These are phyloP conservation scores for Cantharellus anzutake DNA, from an alignment of 768 basidiomycete genomes.

Conservation along the genomic window DNA sequence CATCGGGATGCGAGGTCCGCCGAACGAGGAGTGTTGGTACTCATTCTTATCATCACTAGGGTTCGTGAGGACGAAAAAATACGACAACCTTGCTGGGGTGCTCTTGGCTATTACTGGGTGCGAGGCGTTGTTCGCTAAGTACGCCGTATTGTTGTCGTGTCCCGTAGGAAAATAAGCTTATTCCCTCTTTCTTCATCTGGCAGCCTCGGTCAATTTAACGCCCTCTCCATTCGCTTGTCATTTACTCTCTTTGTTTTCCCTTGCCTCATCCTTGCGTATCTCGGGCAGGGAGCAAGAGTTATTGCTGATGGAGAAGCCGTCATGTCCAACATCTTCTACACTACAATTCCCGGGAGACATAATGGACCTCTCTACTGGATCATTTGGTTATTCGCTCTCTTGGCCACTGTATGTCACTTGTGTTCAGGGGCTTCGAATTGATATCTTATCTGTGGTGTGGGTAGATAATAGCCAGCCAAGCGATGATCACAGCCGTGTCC, in stretches of 20 bases:
- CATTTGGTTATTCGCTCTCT: slow-evolving; percentile 41
- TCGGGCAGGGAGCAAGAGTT: slow-evolving; percentile 50
- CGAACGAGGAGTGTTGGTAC: not conserved
- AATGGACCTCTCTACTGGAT: slow-evolving; percentile 46
- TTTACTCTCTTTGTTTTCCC: slow-evolving; percentile 39
- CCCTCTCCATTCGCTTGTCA: slow-evolving; percentile 36
- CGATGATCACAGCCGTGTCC: slow-evolving; percentile 49
- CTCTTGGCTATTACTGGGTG: slow-evolving; percentile 50
- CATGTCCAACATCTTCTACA: slow-evolving; percentile 40
- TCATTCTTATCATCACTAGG: slow-evolving; percentile 19
- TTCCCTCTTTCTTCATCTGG: slow-evolving; percentile 24
- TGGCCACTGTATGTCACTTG: slow-evolving; percentile 22
- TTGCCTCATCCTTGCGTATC: slow-evolving; percentile 40
- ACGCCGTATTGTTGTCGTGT: slow-evolving; percentile 11
- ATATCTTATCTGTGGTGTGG: not conserved
- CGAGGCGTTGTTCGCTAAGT: slow-evolving; percentile 54
- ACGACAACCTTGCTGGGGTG: slow-evolving; percentile 41
- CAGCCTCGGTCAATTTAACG: slow-evolving; percentile 52
- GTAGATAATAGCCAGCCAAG: slow-evolving; percentile 42
- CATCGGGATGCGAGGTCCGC: not conserved
- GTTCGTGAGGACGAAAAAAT: slow-evolving; percentile 45
- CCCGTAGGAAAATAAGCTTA: not conserved
- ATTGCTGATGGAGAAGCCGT: slow-evolving; percentile 31
- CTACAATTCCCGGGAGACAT: slow-evolving; percentile 36
- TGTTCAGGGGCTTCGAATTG: not conserved